Conservation (phyloP, 2,329 filamentous ascomycete species). For the Blastomyces silverae region DNA sequence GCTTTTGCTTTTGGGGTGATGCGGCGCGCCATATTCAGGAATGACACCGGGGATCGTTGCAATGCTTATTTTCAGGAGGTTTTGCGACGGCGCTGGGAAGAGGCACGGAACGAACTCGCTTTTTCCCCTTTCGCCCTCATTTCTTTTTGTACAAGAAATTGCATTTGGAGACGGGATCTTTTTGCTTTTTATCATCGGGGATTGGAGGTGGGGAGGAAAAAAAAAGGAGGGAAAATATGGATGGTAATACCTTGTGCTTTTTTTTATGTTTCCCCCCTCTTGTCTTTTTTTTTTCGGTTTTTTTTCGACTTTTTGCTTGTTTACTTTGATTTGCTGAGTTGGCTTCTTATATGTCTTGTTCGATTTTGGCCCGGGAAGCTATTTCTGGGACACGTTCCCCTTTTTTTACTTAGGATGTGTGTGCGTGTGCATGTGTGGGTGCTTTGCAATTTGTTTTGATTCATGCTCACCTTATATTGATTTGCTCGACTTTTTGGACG, state of each 20-base stretch:
- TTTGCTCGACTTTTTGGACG: not conserved
- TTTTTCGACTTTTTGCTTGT: not conserved
- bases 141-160: constrained; percentile 13
- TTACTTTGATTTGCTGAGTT: not conserved
- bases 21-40: not conserved
- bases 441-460: not conserved
- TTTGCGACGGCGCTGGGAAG: constrained; percentile 11
- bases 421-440: not conserved
- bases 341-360: not conserved
- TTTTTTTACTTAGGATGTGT: not conserved
- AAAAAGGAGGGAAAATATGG: not conserved
- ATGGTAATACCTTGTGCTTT: constrained; percentile 26
- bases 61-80: not conserved
- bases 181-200: constrained; percentile 16
- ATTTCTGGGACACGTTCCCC: not conserved
- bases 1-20: not conserved
- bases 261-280: not conserved
- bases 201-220: constrained; percentile 11
- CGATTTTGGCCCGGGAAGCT: not conserved
- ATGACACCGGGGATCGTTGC: not conserved
- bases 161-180: not conserved
- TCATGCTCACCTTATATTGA: not conserved
- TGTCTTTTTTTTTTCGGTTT: not conserved
- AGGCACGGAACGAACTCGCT: constrained; percentile 12
- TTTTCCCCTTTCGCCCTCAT: constrained; percentile 11